Evolutionary conservation across 352 stramenopile genomes (phyloP).

Genomic region (Globisporangium cystogenes): DNA sequence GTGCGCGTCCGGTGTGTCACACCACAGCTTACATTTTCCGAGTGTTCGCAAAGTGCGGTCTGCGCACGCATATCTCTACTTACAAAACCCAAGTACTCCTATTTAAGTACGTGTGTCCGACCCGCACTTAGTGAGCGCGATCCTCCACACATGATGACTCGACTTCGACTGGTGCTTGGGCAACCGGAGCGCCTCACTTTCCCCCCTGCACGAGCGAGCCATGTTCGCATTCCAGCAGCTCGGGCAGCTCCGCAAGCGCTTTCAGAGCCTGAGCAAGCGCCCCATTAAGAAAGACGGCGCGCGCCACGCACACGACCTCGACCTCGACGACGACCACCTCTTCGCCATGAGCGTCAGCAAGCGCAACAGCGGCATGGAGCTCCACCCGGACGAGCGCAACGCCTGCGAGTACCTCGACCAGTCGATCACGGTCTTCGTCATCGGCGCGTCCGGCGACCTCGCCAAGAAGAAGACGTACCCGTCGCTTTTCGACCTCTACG

Average conservation of each 20-base stretch:
- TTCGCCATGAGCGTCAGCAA: constrained; percentile 5
- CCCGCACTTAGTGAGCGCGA: too few species aligned
- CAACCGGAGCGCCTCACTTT: too few species aligned
- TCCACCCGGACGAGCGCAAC: constrained; percentile 43
- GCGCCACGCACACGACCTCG: constrained; percentile 16
- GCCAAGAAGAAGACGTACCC: constrained; percentile 92
- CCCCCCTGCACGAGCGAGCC: neutral
- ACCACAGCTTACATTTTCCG: too few species aligned
- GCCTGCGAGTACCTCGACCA: constrained; percentile 64
- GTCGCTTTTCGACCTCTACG: constrained; percentile 87
- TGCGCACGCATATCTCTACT: too few species aligned
- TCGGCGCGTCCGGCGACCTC: constrained; percentile 84
- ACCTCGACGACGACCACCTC: constrained; percentile 4
- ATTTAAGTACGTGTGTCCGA: too few species aligned
- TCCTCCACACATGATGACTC: too few species aligned
- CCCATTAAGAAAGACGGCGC: constrained; percentile 35
- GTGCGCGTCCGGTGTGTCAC: too few species aligned
- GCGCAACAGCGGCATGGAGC: constrained; percentile 12
- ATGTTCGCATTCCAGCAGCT: constrained; percentile 22
- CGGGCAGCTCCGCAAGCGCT: constrained; percentile 34
- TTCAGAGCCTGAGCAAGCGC: constrained; percentile 26
- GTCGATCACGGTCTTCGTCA: constrained; percentile 79
- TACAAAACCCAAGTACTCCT: too few species aligned
- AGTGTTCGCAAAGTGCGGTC: too few species aligned
- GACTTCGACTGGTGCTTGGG: too few species aligned